phyloP scores from a whole-genome alignment of 768 basidiomycete species.

The Chalciporus sphaerocephalus region DNA sequence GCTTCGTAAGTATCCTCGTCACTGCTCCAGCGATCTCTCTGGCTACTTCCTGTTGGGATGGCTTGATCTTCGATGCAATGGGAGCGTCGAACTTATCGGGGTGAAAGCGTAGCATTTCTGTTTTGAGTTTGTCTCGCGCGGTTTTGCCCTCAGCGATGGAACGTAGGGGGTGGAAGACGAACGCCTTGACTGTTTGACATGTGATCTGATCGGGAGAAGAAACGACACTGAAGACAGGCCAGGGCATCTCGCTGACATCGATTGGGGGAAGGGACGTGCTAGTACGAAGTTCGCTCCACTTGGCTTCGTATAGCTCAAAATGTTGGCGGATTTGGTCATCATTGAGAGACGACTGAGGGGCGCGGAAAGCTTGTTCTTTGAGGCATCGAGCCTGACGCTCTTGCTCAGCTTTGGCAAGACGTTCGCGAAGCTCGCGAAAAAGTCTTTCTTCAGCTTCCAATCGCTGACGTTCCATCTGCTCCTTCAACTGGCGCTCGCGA shows the following conservation, averaged over 20 bases:
- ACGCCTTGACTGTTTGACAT: constrained; percentile 31
- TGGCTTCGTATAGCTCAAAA: constrained; percentile 30
- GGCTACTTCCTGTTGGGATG: constrained; percentile 31
- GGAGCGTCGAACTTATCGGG: constrained; percentile 48
- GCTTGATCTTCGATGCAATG: constrained; percentile 33
- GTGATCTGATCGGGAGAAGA: constrained; percentile 33
- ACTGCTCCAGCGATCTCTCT: constrained; percentile 37
- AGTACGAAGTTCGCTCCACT: constrained; percentile 36
- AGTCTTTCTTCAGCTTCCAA: constrained; percentile 4
- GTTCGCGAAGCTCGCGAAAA: constrained; percentile 15
- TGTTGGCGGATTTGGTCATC: constrained; percentile 7
- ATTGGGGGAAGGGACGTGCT: constrained; percentile 16
- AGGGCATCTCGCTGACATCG: constrained; percentile 37
- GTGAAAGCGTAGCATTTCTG: constrained; percentile 52
- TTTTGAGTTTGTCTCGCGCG: constrained; percentile 34
- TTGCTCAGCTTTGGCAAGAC: constrained; percentile 14
- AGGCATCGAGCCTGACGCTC: constrained; percentile 19
- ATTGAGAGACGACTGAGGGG: background rate
- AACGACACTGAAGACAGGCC: constrained; percentile 36
- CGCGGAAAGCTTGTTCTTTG: constrained; percentile 18
- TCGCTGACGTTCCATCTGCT: constrained; percentile 12
- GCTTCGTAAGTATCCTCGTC: constrained; percentile 38
- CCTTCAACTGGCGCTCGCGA: constrained; percentile 12
- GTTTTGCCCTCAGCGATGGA: constrained; percentile 29
- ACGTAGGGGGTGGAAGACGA: constrained; percentile 38